These are phyloP conservation scores for Sarocladiaceae sp. DNA, from an alignment of 2,329 filamentous ascomycete species.

Conservation along the genomic window DNA sequence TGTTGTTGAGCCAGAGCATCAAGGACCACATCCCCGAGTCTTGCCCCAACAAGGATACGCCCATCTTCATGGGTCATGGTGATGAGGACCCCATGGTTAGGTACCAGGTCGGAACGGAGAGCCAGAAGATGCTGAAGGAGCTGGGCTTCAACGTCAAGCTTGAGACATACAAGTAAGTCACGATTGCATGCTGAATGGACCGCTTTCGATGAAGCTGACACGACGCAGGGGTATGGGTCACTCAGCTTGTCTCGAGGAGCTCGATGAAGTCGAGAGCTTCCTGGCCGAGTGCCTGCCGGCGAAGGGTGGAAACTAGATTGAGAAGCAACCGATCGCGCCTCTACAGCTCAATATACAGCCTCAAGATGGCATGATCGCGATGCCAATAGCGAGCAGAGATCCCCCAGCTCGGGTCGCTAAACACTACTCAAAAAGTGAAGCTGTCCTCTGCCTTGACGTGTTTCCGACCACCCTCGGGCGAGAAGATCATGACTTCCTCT, in stretches of 20 bases:
- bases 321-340: neutral
- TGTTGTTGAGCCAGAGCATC: slow-evolving; percentile 55
- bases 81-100: slow-evolving; percentile 66
- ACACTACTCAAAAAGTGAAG: neutral
- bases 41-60: slow-evolving; percentile 56
- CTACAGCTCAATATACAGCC: neutral
- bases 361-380: too few relatives aligned
- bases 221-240: slow-evolving; percentile 60
- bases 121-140: slow-evolving; percentile 59
- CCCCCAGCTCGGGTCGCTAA: neutral
- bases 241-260: slow-evolving; percentile 68
- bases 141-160: slow-evolving; percentile 69
- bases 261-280: slow-evolving; percentile 70
- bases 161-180: slow-evolving; percentile 63
- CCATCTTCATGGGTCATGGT: slow-evolving; percentile 89
- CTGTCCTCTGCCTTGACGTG: neutral
- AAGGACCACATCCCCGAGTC: slow-evolving; percentile 30
- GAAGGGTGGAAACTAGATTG: slow-evolving; percentile 11
- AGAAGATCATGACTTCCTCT: neutral
- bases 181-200: neutral
- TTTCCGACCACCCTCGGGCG: neutral
- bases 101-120: slow-evolving; percentile 60
- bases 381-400: too few relatives aligned
- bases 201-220: slow-evolving; percentile 9
- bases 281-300: slow-evolving; percentile 40